These are phyloP conservation scores for Arthroderma sp. DNA, from an alignment of 2,329 filamentous ascomycete genomes.

Conservation along the genomic window DNA sequence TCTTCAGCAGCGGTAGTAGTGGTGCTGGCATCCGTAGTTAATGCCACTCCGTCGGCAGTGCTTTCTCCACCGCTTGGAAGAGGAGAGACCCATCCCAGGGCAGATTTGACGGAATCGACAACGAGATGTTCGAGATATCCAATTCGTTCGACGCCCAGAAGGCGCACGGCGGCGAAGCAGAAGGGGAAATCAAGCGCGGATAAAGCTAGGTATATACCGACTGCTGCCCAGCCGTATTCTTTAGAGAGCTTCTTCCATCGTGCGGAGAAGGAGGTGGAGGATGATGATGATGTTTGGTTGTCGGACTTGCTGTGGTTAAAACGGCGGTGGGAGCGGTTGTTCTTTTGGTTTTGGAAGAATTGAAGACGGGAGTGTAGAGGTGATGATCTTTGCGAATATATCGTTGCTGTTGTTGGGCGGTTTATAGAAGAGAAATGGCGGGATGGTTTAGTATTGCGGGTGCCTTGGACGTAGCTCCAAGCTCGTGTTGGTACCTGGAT, in stretches of 20 bases:
- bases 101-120: slow-evolving; percentile 25
- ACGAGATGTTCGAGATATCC: slow-evolving; percentile 42
- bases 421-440: too few species aligned
- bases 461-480: too few species aligned
- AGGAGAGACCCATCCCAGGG: slow-evolving; percentile 28
- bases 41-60: slow-evolving; percentile 9
- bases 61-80: slow-evolving; percentile 26
- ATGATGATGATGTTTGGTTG: slow-evolving; percentile 9
- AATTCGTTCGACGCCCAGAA: slow-evolving; percentile 74
- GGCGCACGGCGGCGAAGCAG: slow-evolving; percentile 76
- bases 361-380: too few species aligned
- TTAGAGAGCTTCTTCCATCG: slow-evolving; percentile 70
- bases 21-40: background rate
- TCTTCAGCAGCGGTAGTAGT: slow-evolving; percentile 1
- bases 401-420: too few species aligned
- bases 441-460: too few species aligned
- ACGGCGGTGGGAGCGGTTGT: slow-evolving; percentile 10
- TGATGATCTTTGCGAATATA: too few species aligned
- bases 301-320: slow-evolving; percentile 16
- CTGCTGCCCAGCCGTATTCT: slow-evolving; percentile 86
- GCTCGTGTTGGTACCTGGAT: too few species aligned
- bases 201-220: slow-evolving; percentile 78
- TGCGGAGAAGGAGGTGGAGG: slow-evolving; percentile 39
- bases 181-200: slow-evolving; percentile 87
- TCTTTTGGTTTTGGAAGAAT: too few species aligned